A percentile compares a stretch with the other conserved stretches of the same genome.
phyloP scores from a whole-genome alignment of 495 filamentous ascomycete genomes.

The Aspergillus asperescens region DNA sequence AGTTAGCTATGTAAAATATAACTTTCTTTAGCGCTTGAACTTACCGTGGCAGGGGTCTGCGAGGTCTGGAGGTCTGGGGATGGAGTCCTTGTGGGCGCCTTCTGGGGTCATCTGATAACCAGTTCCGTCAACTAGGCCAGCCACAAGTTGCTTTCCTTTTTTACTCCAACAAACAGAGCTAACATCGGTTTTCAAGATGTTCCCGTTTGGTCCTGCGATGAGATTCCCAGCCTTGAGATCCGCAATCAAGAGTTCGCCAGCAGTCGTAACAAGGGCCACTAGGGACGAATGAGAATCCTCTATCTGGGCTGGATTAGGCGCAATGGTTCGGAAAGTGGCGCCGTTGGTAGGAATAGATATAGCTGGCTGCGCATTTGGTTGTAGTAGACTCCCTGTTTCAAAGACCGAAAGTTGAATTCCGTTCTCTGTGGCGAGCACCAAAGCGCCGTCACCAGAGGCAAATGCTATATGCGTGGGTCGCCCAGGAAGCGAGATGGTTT shows the following conservation, averaged over 20 bases:
- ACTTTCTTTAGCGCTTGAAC: neutral
- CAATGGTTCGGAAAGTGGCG: conserved; percentile 63
- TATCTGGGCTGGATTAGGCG: conserved; percentile 71
- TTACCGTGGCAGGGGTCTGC: conserved; percentile 63
- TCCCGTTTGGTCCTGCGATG: conserved; percentile 56
- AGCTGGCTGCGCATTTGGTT: conserved; percentile 58
- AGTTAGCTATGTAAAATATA: conserved; percentile 15
- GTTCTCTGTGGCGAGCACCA: conserved; percentile 77
- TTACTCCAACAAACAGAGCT: conserved; percentile 88
- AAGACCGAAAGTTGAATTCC: conserved; percentile 83
- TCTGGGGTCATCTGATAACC: conserved; percentile 78
- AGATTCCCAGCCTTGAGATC: conserved; percentile 65
- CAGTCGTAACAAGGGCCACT: conserved; percentile 72
- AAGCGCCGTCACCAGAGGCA: conserved; percentile 73
- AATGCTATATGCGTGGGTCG: conserved; percentile 87
- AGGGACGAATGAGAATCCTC: conserved; percentile 41
- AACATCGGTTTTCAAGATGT: conserved; percentile 64
- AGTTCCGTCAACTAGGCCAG: conserved; percentile 77
- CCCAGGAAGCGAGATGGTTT: conserved; percentile 64
- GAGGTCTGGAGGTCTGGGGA: conserved; percentile 70
- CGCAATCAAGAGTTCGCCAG: conserved; percentile 77
- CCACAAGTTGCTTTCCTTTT: conserved; percentile 87
- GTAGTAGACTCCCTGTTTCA: conserved; percentile 58
- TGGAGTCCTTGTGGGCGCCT: conserved; percentile 65
- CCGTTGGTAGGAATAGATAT: conserved; percentile 76